Evolutionary conservation across 225 moss, liverwort and hornwort genomes (phyloP), one percentile per base, ranked within the genome.

Genomic region (Bryum argenteum): DNA sequence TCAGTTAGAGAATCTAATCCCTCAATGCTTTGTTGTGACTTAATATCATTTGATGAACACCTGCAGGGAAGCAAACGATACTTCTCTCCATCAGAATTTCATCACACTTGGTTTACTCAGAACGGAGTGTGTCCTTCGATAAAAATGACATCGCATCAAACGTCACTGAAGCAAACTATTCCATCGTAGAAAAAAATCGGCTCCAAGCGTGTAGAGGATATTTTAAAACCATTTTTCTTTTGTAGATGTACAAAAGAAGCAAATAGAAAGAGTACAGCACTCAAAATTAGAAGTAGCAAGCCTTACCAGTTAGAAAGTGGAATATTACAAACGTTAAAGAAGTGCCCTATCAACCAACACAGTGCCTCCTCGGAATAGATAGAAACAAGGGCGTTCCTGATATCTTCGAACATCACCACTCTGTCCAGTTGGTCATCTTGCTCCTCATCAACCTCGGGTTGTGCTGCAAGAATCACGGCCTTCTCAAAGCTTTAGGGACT

Each of bases 401-500:
- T 55, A 81, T 94, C 98, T 74, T 94, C 94, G 78, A 88, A 92
- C 55, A 87, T 82, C 33, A 98, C 85, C 84, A 89, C 84, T 65
- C 88, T 83, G 71, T 91, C 92, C 64, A 98, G 75, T 71, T 92
- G 69, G 64, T 91, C 89, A 64, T 88, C 90, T 66, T 87, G 85
- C 37, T 86, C 73, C 71, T 81, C 82, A 75, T 84, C 87, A 66
- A 54, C 79, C 59, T 77, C 74, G 8, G 40, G 72, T 81, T 61
- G 75, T 71, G 65, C 87, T 88, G 87, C 79, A 84, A 72, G 65
- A 71, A 65, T 73, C 59, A 75, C 72, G 72, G 43, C 58, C 19
- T 69, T 39, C n/a, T 58, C 53, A 69, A n/a, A 56, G 51, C 62
- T 48, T n/a, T 44, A 63, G 67, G 48, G 18, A 65, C 55, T 60